Evolutionary conservation across 495 filamentous ascomycete genomes (phyloP).

Genomic region (Penicillium cataractarum): DNA sequence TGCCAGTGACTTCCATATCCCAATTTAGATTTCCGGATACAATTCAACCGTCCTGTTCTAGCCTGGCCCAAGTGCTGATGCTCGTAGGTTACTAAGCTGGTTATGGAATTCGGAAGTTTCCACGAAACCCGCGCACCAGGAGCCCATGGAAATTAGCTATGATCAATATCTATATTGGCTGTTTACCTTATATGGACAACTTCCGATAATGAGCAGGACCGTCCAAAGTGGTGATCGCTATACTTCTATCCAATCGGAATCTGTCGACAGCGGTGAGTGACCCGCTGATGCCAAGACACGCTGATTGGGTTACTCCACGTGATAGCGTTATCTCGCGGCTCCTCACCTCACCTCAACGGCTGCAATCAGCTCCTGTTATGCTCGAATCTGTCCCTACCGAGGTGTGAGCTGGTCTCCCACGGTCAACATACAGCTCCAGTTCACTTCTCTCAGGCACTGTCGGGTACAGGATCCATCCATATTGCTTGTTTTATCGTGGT

Average conservation of each 20-base stretch:
- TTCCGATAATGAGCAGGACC: no score
- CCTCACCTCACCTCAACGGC: neutral
- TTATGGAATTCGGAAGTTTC: no score
- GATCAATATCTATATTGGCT: no score
- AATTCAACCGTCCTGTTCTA: no score
- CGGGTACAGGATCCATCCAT: no score
- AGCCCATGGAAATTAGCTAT: no score
- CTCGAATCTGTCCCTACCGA: neutral
- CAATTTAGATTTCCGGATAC: no score
- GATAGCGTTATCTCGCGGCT: conserved; percentile 5
- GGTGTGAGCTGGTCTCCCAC: conserved; percentile 5
- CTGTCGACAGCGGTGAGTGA: neutral
- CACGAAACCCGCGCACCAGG: no score
- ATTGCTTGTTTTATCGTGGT: neutral
- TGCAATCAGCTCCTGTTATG: neutral
- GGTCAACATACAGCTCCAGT: neutral
- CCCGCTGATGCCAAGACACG: neutral
- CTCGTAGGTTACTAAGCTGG: no score
- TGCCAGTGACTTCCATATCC: no score
- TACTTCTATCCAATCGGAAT: neutral
- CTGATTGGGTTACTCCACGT: neutral
- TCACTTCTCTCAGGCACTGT: neutral
- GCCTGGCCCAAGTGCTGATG: no score
- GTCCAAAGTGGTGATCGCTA: neutral
- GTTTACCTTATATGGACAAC: no score